These are phyloP conservation scores for Rubus idaeus DNA, from an alignment of 306 rosid genomes.

Conservation along the genomic window DNA sequence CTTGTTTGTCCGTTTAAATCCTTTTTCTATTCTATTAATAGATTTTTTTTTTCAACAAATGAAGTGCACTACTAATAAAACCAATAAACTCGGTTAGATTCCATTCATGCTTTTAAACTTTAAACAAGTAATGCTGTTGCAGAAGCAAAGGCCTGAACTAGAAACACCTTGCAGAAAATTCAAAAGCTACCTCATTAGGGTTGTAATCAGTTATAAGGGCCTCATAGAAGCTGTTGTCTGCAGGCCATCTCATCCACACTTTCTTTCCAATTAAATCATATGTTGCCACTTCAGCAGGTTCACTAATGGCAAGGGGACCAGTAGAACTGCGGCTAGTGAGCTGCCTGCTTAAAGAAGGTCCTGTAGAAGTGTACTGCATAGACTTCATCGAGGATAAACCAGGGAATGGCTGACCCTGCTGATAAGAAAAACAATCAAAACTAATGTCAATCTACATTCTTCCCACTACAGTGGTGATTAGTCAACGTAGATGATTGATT, in stretches of 20 bases:
- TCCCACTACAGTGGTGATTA: neutral
- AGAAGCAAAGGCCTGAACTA: neutral
- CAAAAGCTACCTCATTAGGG: conserved; percentile 52
- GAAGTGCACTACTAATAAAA: neutral
- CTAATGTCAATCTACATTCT: conserved; percentile 7
- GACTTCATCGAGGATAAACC: conserved; percentile 56
- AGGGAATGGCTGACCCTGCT: conserved; percentile 61
- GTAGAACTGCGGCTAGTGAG: conserved; percentile 58
- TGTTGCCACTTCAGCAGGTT: conserved; percentile 45
- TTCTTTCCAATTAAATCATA: conserved; percentile 77
- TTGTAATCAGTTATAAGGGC: conserved; percentile 84
- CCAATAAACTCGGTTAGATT: neutral
- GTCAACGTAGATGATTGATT: neutral
- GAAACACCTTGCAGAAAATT: conserved; percentile 14
- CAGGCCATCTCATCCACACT: conserved; percentile 97
- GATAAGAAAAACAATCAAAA: conserved; percentile 24
- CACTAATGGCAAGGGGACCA: conserved; percentile 46
- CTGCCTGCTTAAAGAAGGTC: conserved; percentile 51
- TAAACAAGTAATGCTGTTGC: conserved; percentile 12
- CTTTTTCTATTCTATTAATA: neutral
- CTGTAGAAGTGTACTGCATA: conserved; percentile 54
- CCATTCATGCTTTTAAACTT: neutral
- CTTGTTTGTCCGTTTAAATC: neutral
- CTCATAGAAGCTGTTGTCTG: conserved; percentile 89
- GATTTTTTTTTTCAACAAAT: neutral